Percentiles rank a stretch among this genome's conserved stretches.
These are phyloP conservation scores for Phytophthora aleatoria DNA, from an alignment of 352 stramenopile genomes.

Conservation along the genomic window DNA sequence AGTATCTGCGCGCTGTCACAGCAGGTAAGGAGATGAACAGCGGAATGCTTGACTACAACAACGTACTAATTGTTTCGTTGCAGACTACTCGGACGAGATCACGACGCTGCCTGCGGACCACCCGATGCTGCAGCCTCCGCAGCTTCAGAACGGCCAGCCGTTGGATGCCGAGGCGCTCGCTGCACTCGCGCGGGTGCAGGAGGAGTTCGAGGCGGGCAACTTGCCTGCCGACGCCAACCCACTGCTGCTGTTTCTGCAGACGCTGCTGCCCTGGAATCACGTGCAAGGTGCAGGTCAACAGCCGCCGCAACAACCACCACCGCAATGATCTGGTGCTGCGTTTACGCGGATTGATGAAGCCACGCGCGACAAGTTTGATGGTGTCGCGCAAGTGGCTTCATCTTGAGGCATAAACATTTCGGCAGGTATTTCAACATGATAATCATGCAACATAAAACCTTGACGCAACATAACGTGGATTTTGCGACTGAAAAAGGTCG, in stretches of 20 bases:
- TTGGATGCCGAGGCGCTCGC: slow-evolving; percentile 62
- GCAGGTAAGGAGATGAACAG: slow-evolving; percentile 45
- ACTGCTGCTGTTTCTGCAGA: slow-evolving; percentile 86
- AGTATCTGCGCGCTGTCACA: slow-evolving; percentile 71
- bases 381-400: slow-evolving; percentile 18
- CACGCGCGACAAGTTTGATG: slow-evolving; percentile 15
- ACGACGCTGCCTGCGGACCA: slow-evolving; percentile 84
- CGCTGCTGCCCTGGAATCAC: slow-evolving; percentile 84
- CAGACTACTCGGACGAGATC: slow-evolving; percentile 89
- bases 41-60: neutral
- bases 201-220: slow-evolving; percentile 69
- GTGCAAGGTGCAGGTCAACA: slow-evolving; percentile 60
- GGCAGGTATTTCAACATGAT: neutral
- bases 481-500: neutral
- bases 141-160: slow-evolving; percentile 65
- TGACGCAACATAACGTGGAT: neutral
- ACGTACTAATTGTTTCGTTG: neutral
- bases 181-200: slow-evolving; percentile 59
- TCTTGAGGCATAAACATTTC: slow-evolving; percentile 11
- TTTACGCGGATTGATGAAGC: slow-evolving; percentile 7
- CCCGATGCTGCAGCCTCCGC: slow-evolving; percentile 80
- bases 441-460: slow-evolving; percentile 1
- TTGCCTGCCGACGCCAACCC: slow-evolving; percentile 81
- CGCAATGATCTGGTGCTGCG: slow-evolving; percentile 14
- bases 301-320: slow-evolving; percentile 16